These are phyloP conservation scores for Fraxinus greggii DNA, from an alignment of 305 asterid species.

Conservation along the genomic window DNA sequence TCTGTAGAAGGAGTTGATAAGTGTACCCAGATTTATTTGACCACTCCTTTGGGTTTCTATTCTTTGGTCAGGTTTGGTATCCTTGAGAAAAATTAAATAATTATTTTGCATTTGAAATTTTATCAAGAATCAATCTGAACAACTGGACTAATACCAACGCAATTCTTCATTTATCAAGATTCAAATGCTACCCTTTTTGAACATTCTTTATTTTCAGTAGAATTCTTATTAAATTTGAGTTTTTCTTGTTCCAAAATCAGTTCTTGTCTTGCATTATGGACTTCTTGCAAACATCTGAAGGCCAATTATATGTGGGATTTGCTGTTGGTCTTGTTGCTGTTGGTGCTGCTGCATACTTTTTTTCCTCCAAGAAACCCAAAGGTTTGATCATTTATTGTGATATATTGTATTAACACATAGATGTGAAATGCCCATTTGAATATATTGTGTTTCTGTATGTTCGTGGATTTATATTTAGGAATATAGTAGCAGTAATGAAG, in stretches of 20 bases:
- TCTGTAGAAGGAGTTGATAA: neutral
- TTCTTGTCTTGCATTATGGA: conserved; percentile 43
- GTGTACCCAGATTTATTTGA: neutral
- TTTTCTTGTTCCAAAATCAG: neutral
- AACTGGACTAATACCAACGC: neutral
- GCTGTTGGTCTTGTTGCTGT: conserved; percentile 54
- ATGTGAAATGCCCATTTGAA: neutral
- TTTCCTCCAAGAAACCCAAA: conserved; percentile 62
- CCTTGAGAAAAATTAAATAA: neutral
- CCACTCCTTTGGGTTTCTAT: neutral
- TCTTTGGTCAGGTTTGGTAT: neutral
- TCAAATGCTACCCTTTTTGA: neutral
- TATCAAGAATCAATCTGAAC: neutral
- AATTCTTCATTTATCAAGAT: neutral
- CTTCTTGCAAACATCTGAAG: conserved; percentile 58
- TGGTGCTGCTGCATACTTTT: conserved; percentile 49
- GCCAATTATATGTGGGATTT: conserved; percentile 52
- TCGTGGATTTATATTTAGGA: conserved; percentile 3
- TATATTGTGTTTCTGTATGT: neutral
- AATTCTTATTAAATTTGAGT: neutral
- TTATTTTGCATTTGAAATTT: neutral
- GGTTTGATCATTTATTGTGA: conserved; percentile 32
- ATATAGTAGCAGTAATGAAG: conserved; percentile 2
- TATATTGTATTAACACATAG: conserved; percentile 1
- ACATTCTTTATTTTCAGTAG: neutral